Evolutionary conservation across 176 grass and related monocot species (phyloP).

Genomic region (Eleusine coracana): DNA sequence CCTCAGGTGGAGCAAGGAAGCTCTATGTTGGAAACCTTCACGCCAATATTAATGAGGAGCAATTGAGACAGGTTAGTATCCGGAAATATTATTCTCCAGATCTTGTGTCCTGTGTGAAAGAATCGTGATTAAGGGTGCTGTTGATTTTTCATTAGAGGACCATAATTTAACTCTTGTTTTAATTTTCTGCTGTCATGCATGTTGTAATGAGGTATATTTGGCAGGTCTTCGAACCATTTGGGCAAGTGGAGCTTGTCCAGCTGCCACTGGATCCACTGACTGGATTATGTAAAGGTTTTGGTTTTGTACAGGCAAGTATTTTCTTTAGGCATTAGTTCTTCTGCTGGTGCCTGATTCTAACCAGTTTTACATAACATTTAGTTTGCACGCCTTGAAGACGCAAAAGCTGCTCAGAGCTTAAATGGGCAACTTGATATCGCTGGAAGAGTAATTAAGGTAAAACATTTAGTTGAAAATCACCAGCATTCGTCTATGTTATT

Average conservation of each 20-base stretch:
- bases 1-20: constrained; percentile 85
- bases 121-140: not conserved
- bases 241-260: constrained; percentile 87
- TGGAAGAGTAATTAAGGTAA: constrained; percentile 93
- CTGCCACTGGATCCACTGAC: constrained; percentile 80
- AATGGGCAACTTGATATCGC: constrained; percentile 98
- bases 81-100: not conserved
- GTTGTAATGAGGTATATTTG: constrained; percentile 24
- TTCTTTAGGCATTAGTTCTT: not conserved
- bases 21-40: constrained; percentile 99
- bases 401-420: constrained; percentile 88
- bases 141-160: not conserved
- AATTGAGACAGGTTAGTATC: constrained; percentile 75
- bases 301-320: constrained; percentile 82
- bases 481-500: constrained; percentile 5
- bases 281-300: constrained; percentile 92
- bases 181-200: not conserved
- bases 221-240: constrained; percentile 95
- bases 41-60: constrained; percentile 88
- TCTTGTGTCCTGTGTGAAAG: not conserved
- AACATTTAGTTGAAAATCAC: constrained; percentile 27
- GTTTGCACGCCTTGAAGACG: constrained; percentile 96
- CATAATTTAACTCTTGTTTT: not conserved
- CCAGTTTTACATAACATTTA: constrained; percentile 36
- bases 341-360: constrained; percentile 38